Evolutionary conservation across 1,139 yeast genomes (phyloP).

Genomic region (Taiozyma onychis): DNA sequence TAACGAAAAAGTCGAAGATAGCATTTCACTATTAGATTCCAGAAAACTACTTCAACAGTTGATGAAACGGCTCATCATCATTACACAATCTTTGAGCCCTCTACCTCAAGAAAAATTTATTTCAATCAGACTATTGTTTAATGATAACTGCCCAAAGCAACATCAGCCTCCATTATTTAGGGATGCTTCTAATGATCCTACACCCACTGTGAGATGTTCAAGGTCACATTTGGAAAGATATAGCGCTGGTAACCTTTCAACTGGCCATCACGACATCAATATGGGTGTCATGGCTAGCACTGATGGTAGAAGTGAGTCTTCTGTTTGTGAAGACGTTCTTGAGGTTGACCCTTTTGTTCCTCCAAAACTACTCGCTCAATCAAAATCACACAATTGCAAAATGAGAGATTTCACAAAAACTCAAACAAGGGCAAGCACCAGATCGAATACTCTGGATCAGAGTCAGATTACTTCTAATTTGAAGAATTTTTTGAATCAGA

Average conservation of each 20-base stretch:
- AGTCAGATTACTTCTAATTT: slow-evolving; percentile 30
- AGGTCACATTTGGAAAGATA: slow-evolving; percentile 5
- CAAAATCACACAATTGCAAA: not conserved
- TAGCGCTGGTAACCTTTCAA: slow-evolving; percentile 14
- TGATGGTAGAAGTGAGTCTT: not conserved
- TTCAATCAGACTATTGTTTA: slow-evolving; percentile 43
- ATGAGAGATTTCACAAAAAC: not conserved
- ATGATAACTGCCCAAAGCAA: slow-evolving; percentile 37
- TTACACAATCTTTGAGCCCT: slow-evolving; percentile 47
- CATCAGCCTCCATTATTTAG: slow-evolving; percentile 45
- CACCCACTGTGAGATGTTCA: slow-evolving; percentile 26
- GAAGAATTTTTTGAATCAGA: slow-evolving; percentile 22
- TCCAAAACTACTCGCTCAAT: slow-evolving; percentile 6
- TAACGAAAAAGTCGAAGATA: slow-evolving; percentile 14
- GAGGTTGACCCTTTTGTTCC: slow-evolving; percentile 29
- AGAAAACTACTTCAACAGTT: slow-evolving; percentile 38
- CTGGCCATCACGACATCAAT: slow-evolving; percentile 16
- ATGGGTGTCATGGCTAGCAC: slow-evolving; percentile 17
- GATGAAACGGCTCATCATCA: slow-evolving; percentile 42
- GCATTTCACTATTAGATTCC: slow-evolving; percentile 27
- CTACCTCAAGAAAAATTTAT: slow-evolving; percentile 40
- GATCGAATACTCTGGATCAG: slow-evolving; percentile 4
- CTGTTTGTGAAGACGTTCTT: slow-evolving; percentile 3
- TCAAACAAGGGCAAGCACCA: not conserved
- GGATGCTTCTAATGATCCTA: slow-evolving; percentile 35